phyloP scores from a whole-genome alignment of 176 grass and related monocot species.

The Leersia perrieri region DNA sequence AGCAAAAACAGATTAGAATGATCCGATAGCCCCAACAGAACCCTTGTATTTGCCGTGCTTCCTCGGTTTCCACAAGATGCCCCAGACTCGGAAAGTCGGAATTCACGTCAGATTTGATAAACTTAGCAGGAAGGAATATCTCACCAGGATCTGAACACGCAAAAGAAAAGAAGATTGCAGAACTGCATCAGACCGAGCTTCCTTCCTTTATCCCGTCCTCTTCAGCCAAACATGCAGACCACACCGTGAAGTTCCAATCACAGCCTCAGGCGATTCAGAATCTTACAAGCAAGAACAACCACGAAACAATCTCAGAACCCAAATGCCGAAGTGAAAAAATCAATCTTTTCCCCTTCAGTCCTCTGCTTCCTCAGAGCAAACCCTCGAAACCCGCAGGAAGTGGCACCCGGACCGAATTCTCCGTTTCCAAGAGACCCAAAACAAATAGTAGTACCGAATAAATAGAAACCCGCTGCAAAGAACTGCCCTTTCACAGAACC shows the following conservation, averaged over 20 bases:
- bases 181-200: background rate
- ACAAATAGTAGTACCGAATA: constrained; percentile 14
- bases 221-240: constrained; percentile 23
- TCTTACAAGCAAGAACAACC: background rate
- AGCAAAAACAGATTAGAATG: background rate
- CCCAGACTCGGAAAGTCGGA: background rate
- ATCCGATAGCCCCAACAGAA: constrained; percentile 7
- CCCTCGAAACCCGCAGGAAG: background rate
- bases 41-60: constrained; percentile 32
- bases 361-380: constrained; percentile 24
- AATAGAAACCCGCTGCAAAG: constrained; percentile 12
- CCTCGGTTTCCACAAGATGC: constrained; percentile 33
- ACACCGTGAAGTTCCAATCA: background rate
- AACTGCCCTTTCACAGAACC: constrained; percentile 3
- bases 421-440: constrained; percentile 2
- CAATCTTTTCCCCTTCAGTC: background rate
- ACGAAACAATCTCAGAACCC: constrained; percentile 23
- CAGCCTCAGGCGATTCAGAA: constrained; percentile 19
- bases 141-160: constrained; percentile 12
- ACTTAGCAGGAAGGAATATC: constrained; percentile 21
- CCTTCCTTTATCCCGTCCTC: background rate
- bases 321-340: background rate
- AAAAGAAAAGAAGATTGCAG: constrained; percentile 4
- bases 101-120: constrained; percentile 17
- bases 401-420: background rate